Evolutionary conservation across 2,329 filamentous ascomycete species (phyloP).

Genomic region (Phaeosphaeria sp.): DNA sequence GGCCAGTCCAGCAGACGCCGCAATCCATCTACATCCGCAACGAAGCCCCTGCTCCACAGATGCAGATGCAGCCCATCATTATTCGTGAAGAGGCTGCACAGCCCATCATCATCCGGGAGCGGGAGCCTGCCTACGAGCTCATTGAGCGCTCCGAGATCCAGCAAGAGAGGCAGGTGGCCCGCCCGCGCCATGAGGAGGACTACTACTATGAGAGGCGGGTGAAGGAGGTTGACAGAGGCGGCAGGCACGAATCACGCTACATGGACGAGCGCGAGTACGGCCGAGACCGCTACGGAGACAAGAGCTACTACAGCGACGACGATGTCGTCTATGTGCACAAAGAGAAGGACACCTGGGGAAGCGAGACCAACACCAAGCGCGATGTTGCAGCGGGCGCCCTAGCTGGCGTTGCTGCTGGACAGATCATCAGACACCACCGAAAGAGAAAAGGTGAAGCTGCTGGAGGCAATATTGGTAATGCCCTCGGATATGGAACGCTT

Average conservation of each 20-base stretch:
- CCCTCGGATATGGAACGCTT: slow-evolving; percentile 65
- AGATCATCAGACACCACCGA: slow-evolving; percentile 64
- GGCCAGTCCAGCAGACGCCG: slow-evolving; percentile 17
- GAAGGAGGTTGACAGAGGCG: slow-evolving; percentile 60
- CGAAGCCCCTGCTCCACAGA: slow-evolving; percentile 54
- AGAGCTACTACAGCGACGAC: slow-evolving; percentile 64
- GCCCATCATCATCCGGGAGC: slow-evolving; percentile 56
- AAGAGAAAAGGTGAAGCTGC: slow-evolving; percentile 63
- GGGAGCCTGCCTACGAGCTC: slow-evolving; percentile 65
- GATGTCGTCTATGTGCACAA: slow-evolving; percentile 66
- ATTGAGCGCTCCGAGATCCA: slow-evolving; percentile 63
- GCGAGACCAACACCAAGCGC: slow-evolving; percentile 59
- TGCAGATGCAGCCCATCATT: slow-evolving; percentile 59
- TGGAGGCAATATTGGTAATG: slow-evolving; percentile 59
- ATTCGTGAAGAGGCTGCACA: slow-evolving; percentile 59
- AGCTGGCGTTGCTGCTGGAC: slow-evolving; percentile 66
- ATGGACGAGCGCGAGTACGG: slow-evolving; percentile 46
- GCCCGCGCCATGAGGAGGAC: slow-evolving; percentile 60
- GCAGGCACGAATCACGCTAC: slow-evolving; percentile 47
- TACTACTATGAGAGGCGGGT: slow-evolving; percentile 67
- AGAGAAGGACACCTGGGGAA: slow-evolving; percentile 54
- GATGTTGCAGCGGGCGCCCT: slow-evolving; percentile 69
- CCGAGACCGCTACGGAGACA: slow-evolving; percentile 49
- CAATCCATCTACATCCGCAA: slow-evolving; percentile 59
- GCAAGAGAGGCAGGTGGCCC: slow-evolving; percentile 56